Evolutionary conservation across 1,284 basidiomycete species (phyloP), one percentile per base, ranked within the genome.

Genomic region (Ceratobasidium sp.): DNA sequence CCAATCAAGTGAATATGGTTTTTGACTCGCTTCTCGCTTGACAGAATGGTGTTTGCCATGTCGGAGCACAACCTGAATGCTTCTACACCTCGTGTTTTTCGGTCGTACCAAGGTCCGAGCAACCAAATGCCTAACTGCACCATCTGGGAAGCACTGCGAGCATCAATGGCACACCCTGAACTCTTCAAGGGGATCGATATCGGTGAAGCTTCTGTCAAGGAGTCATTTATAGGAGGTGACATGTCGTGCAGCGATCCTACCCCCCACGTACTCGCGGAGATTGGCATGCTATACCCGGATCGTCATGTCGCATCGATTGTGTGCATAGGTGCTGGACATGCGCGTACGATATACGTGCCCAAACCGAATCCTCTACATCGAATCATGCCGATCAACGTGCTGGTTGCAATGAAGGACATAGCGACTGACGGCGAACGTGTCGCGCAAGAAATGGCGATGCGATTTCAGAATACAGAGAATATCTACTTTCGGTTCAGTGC

Each of bases 361-460:
- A 7, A 13, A 12, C 26, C 38, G 7, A 26, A 23, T 13, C 28
- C 15, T 13, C 64, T 48, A 12, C 15, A 38, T 28, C 2, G n/a
- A 26, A 38, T 38, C 20, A 15, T 38, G 17, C 61, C 23, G 52
- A 42, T 17, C 15, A 74, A 59, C 40, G 40, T 46, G 5, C 28
- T 52, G 17, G 28, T 23, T 6, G 57, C 23, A 17, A 61, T 66
- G 5, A 54, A 66, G 44, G 28, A 54, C 17, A 52, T 76, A 4
- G 59, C 46, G 17, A 65, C 46, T 20, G 73, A 76, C 23, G 28
- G 59, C 28, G 71, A 65, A 40, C 57, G 54, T 23, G 40, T 74
- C n/a, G 71, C 71, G 38, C 28, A 64, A 3, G 33, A 48, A 17
- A 48, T 66, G n/a, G 13, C 42, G 15, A 26, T 17, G 13, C 15